These are phyloP conservation scores for Rhodamnia argentea DNA, from an alignment of 345 rosid genomes.

Conservation along the genomic window DNA sequence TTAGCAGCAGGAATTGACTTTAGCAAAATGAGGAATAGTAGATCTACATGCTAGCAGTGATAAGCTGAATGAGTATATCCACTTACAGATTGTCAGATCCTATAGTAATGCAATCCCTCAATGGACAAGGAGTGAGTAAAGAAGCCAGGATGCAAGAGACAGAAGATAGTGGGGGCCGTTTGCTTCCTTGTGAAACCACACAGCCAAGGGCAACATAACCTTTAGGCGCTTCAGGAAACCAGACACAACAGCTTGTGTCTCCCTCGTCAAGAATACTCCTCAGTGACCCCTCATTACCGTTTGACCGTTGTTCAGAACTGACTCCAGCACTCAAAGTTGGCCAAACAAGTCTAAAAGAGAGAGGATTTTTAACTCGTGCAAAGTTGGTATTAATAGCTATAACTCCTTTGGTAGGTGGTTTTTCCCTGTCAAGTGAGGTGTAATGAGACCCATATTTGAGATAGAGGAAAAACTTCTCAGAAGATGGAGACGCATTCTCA, in stretches of 20 bases:
- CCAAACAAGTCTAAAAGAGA: slow-evolving; percentile 75
- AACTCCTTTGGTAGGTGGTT: slow-evolving; percentile 94
- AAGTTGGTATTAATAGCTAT: slow-evolving; percentile 73
- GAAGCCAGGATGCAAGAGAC: slow-evolving; percentile 66
- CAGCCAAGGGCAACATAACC: slow-evolving; percentile 91
- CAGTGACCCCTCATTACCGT: slow-evolving; percentile 3
- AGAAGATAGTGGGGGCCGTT: slow-evolving; percentile 63
- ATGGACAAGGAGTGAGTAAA: slow-evolving; percentile 74
- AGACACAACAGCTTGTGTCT: slow-evolving; percentile 47
- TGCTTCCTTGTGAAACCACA: slow-evolving; percentile 60
- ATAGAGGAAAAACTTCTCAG: not conserved
- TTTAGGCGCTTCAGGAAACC: slow-evolving; percentile 91
- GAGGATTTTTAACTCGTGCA: slow-evolving; percentile 71
- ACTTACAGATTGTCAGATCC: slow-evolving; percentile 54
- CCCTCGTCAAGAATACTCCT: slow-evolving; percentile 4
- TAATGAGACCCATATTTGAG: not conserved
- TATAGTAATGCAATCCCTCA: slow-evolving; percentile 78
- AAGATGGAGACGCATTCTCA: slow-evolving; percentile 6
- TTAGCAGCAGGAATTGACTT: not conserved
- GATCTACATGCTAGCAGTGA: not conserved
- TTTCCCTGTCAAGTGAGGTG: slow-evolving; percentile 61
- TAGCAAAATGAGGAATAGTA: not conserved
- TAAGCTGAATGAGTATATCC: not conserved
- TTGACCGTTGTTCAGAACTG: slow-evolving; percentile 19
- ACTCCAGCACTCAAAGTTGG: slow-evolving; percentile 31